These are phyloP conservation scores for Saccharomycopsis sp. DNA, from an alignment of 805 yeast genomes.

Conservation along the genomic window DNA sequence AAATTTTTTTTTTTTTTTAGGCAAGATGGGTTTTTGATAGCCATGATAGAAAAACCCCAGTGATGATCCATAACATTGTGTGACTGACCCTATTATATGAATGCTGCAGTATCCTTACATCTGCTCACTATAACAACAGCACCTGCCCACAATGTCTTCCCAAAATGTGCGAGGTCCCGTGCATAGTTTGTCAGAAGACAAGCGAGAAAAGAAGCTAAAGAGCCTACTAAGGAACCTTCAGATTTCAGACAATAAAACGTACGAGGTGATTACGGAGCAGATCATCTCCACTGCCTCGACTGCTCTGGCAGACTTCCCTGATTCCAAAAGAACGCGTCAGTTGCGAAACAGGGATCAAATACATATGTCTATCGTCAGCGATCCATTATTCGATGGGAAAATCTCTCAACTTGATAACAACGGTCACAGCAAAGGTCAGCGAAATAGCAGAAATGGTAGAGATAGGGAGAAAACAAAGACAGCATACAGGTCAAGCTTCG, in stretches of 20 bases:
- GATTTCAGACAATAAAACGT: constrained; percentile 33
- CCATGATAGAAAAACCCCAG: too few relatives aligned
- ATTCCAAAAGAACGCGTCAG: constrained; percentile 19
- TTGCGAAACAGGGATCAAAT: constrained; percentile 20
- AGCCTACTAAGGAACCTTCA: constrained; percentile 27
- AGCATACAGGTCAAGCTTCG: too few relatives aligned
- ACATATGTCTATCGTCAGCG: constrained; percentile 4
- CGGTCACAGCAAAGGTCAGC: too few relatives aligned
- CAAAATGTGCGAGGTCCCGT: too few relatives aligned
- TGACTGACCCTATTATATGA: too few relatives aligned
- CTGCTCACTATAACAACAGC: too few relatives aligned
- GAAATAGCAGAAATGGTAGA: background rate
- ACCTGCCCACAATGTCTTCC: too few relatives aligned
- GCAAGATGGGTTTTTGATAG: too few relatives aligned
- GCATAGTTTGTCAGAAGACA: too few relatives aligned
- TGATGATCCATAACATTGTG: too few relatives aligned
- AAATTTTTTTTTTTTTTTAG: background rate
- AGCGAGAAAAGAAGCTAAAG: constrained; percentile 13
- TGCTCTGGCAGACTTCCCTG: constrained; percentile 19
- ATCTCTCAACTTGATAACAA: too few relatives aligned
- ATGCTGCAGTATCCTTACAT: too few relatives aligned
- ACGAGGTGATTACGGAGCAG: constrained; percentile 29
- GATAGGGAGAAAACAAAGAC: background rate
- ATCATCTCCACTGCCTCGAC: constrained; percentile 24
- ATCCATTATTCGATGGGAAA: constrained; percentile 3